A percentile compares a stretch with the other conserved stretches of the same genome.
These are phyloP conservation scores for Syncephalastrum sp. DNA, from an alignment of 371 early-diverging fungal genomes.

Conservation along the genomic window DNA sequence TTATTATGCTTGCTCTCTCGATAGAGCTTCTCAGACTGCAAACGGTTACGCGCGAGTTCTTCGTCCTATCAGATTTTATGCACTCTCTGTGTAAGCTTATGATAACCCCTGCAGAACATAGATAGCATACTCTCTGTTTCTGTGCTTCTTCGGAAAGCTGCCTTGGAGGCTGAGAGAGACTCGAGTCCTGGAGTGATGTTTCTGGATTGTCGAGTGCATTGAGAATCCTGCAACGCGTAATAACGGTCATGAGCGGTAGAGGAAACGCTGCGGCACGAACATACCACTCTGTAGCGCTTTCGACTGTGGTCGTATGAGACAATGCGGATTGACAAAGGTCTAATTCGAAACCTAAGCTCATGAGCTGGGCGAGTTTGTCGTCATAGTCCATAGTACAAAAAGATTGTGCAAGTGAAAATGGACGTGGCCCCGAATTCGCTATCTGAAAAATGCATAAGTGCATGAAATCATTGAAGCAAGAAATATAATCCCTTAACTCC, in stretches of 20 bases:
- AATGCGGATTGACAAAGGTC: conserved; percentile 32
- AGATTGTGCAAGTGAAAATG: neutral
- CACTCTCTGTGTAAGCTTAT: neutral
- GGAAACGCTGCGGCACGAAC: conserved; percentile 1
- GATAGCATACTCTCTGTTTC: neutral
- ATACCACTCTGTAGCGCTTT: conserved; percentile 39
- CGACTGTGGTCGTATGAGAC: conserved; percentile 16
- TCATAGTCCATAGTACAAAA: conserved; percentile 11
- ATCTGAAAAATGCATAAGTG: no score
- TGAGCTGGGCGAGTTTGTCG: conserved; percentile 27
- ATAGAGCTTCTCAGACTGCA: conserved; percentile 13
- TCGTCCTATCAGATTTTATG: conserved; percentile 4
- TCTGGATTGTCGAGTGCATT: conserved; percentile 1
- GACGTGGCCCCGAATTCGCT: no score
- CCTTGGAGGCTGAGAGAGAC: neutral
- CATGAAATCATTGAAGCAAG: no score
- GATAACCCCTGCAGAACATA: neutral
- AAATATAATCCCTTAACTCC: no score
- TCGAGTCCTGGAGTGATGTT: neutral
- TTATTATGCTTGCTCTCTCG: conserved; percentile 17
- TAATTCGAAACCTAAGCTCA: conserved; percentile 34
- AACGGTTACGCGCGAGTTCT: conserved; percentile 9
- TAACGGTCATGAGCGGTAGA: conserved; percentile 9
- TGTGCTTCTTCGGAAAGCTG: neutral
- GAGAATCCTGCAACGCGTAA: conserved; percentile 2